A percentile compares a stretch with the other conserved stretches of the same genome.
These are phyloP conservation scores for Penicillium sp. DNA, from an alignment of 2,329 filamentous ascomycete species.

Conservation along the genomic window DNA sequence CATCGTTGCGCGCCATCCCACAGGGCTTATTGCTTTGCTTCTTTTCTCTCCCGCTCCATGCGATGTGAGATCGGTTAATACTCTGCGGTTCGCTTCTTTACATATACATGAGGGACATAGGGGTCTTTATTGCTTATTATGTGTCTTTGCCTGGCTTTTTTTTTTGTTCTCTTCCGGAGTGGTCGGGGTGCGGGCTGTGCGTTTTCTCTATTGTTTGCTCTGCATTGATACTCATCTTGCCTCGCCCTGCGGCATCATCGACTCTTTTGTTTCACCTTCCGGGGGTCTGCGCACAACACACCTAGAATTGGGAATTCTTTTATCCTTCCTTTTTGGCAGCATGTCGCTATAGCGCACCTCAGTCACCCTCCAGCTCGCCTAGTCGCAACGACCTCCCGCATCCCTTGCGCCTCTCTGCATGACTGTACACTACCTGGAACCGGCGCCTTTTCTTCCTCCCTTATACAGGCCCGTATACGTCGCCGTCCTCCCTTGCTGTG, in stretches of 20 bases:
- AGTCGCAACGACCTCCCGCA: slow-evolving; percentile 19
- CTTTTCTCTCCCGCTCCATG: slow-evolving; percentile 6
- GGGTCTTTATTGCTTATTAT: slow-evolving; percentile 30
- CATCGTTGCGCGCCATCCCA: slow-evolving; percentile 24
- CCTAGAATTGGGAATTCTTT: too few relatives aligned
- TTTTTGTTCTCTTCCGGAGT: slow-evolving; percentile 27
- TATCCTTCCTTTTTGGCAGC: slow-evolving; percentile 15
- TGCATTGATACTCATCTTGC: slow-evolving; percentile 26
- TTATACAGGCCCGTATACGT: slow-evolving; percentile 23
- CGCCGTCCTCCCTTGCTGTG: slow-evolving; percentile 16
- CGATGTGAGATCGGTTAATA: slow-evolving; percentile 26
- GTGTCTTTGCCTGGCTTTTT: too few relatives aligned
- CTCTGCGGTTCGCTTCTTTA: slow-evolving; percentile 36
- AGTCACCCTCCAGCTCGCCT: slow-evolving; percentile 1
- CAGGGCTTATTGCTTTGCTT: slow-evolving; percentile 17
- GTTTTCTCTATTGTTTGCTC: slow-evolving; percentile 22
- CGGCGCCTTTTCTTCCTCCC: slow-evolving; percentile 25
- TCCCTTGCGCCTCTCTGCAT: slow-evolving; percentile 31
- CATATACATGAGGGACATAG: slow-evolving; percentile 43
- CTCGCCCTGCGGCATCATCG: slow-evolving; percentile 21
- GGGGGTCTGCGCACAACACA: too few relatives aligned
- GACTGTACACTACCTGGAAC: slow-evolving; percentile 35
- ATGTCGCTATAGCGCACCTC: slow-evolving; percentile 21
- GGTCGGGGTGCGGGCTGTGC: slow-evolving; percentile 27
- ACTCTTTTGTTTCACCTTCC: slow-evolving; percentile 17